Percentiles rank a stretch among this genome's conserved stretches.
Conservation (phyloP, 2,329 filamentous ascomycete species). For the Fusarium hostae region DNA sequence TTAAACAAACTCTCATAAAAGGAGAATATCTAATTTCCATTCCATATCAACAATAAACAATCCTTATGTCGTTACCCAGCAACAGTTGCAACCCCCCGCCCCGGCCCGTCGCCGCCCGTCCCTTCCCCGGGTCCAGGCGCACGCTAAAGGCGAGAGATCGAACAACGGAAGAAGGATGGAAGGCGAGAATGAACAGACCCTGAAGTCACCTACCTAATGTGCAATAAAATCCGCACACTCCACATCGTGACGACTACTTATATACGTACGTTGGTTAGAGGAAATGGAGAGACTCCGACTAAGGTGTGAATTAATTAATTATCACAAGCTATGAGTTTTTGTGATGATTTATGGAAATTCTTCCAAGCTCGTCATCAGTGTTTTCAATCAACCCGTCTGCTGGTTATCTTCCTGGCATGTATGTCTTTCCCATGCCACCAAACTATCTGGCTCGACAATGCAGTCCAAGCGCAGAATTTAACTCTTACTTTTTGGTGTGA, state of each 20-base stretch:
- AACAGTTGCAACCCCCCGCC: constrained; percentile 4
- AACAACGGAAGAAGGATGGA: constrained; percentile 7
- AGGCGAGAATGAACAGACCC: constrained; percentile 14
- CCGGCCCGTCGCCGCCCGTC: constrained; percentile 30
- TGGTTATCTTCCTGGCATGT: neutral
- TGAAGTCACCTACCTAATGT: neutral
- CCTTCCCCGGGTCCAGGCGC: constrained; percentile 13
- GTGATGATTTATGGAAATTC: neutral
- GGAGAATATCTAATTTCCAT: constrained; percentile 15
- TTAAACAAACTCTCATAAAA: neutral
- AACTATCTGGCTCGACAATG: neutral
- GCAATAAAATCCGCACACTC: neutral
- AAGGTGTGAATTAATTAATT: no score
- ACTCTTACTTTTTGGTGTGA: neutral
- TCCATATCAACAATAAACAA: constrained; percentile 25
- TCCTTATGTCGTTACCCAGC: constrained; percentile 8
- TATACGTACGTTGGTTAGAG: neutral
- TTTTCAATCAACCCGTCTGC: neutral
- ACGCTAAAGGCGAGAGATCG: constrained; percentile 21
- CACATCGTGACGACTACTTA: neutral
- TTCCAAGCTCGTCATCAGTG: neutral
- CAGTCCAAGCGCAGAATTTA: constrained; percentile 15
- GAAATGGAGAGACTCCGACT: neutral
- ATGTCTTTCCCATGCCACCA: neutral
- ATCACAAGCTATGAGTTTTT: no score